Evolutionary conservation across 495 filamentous ascomycete genomes (phyloP).

Genomic region (Pseudevernia furfuracea): DNA sequence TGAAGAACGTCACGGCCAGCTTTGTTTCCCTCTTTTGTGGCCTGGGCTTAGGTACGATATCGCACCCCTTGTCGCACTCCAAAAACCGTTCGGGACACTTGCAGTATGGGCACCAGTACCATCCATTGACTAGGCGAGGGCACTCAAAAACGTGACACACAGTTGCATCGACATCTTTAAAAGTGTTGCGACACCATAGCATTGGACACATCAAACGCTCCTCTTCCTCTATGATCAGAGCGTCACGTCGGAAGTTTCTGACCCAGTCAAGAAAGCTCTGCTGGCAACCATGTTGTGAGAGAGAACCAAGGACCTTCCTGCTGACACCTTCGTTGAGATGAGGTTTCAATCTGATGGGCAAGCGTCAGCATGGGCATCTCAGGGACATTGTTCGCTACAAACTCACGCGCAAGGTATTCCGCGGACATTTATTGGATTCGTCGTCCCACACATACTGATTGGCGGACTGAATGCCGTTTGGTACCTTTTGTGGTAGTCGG

Average conservation of each 20-base stretch:
- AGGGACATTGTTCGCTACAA: background rate
- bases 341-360: background rate
- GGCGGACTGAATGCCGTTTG: background rate
- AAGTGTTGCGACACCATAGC: slow-evolving; percentile 15
- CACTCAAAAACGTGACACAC: slow-evolving; percentile 6
- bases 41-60: background rate
- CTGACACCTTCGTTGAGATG: background rate
- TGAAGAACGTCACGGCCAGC: slow-evolving; percentile 9
- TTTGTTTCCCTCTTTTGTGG: background rate
- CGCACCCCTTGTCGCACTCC: slow-evolving; percentile 6
- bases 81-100: slow-evolving; percentile 9
- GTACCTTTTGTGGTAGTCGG: background rate
- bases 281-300: slow-evolving; percentile 5
- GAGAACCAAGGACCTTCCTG: background rate
- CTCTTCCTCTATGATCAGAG: background rate
- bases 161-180: background rate
- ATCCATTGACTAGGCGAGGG: slow-evolving; percentile 7
- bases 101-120: slow-evolving; percentile 15
- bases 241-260: background rate
- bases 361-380: background rate
- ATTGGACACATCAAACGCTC: slow-evolving; percentile 13
- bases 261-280: slow-evolving; percentile 6
- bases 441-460: slow-evolving; percentile 7
- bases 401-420: slow-evolving; percentile 14
- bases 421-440: background rate